Conservation (phyloP, 2,329 filamentous ascomycete genomes). For the Monilinia laxa region DNA sequence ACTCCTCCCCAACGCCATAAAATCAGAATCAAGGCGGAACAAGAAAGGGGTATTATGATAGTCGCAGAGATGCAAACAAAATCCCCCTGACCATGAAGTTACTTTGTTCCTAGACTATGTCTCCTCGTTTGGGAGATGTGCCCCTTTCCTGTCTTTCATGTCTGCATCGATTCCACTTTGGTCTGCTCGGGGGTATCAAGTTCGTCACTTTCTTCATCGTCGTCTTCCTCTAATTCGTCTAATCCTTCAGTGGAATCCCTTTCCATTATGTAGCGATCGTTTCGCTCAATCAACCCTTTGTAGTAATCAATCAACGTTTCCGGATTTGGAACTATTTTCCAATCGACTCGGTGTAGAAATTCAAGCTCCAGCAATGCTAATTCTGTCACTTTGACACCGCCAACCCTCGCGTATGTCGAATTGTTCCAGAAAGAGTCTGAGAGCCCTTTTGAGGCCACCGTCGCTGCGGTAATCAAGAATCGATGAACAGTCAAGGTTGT, state of each 20-base stretch:
- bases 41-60: constrained; percentile 17
- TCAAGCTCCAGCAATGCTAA: constrained; percentile 90
- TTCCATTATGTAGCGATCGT: constrained; percentile 54
- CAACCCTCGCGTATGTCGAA: constrained; percentile 89
- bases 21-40: constrained; percentile 13
- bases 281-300: constrained; percentile 72
- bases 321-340: constrained; percentile 94
- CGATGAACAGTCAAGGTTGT: constrained; percentile 95
- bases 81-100: not conserved
- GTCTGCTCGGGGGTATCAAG: constrained; percentile 39
- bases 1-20: constrained; percentile 20
- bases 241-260: constrained; percentile 26
- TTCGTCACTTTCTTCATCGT: constrained; percentile 38
- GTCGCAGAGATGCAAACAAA: not conserved
- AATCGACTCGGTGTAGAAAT: constrained; percentile 88
- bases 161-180: constrained; percentile 29
- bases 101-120: constrained; percentile 16
- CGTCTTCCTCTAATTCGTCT: constrained; percentile 18
- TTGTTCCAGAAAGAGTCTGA: constrained; percentile 99
- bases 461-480: constrained; percentile 93
- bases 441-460: constrained; percentile 91
- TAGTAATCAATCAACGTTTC: constrained; percentile 95
- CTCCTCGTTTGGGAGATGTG: constrained; percentile 33
- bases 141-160: constrained; percentile 39
- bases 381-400: constrained; percentile 86